Conservation (phyloP, 2,329 filamentous ascomycete species). For the Colletotrichum gloeosporioides region DNA sequence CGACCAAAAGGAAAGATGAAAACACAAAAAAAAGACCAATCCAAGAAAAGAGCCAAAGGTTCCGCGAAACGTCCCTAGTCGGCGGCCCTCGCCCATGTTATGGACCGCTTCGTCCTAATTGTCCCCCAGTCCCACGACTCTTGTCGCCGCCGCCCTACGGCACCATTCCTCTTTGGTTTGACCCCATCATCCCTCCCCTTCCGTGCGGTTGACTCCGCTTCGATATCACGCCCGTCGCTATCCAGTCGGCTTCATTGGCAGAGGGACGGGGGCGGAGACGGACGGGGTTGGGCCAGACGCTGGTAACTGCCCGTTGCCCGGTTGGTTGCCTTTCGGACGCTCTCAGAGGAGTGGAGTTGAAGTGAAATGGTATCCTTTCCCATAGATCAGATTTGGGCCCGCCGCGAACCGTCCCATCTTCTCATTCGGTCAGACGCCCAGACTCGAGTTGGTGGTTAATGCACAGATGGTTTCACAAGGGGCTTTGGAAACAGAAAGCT, state of each 20-base stretch:
- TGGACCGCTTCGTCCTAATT: constrained; percentile 7
- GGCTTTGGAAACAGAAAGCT: constrained; percentile 14
- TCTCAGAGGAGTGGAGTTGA: not conserved
- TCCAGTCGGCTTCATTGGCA: not conserved
- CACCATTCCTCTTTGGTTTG: not conserved
- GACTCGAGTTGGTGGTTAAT: not conserved
- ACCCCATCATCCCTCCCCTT: not conserved
- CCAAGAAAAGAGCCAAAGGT: not conserved
- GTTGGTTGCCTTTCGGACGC: not conserved
- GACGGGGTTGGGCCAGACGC: not conserved
- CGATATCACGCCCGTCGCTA: not conserved
- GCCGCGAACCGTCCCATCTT: constrained; percentile 12
- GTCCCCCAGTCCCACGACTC: not conserved
- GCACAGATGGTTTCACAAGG: constrained; percentile 18
- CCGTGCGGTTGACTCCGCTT: not conserved
- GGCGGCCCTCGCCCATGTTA: constrained; percentile 6
- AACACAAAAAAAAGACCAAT: not conserved
- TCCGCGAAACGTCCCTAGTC: not conserved
- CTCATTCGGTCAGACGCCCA: constrained; percentile 1
- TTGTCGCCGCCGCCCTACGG: not conserved
- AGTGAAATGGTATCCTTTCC: not conserved
- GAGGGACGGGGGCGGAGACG: not conserved
- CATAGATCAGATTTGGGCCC: constrained; percentile 9
- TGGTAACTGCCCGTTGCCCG: not conserved
- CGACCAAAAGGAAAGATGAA: not conserved